These are phyloP conservation scores for Ceratocystis papillata DNA, from an alignment of 2,329 filamentous ascomycete genomes.

Conservation along the genomic window DNA sequence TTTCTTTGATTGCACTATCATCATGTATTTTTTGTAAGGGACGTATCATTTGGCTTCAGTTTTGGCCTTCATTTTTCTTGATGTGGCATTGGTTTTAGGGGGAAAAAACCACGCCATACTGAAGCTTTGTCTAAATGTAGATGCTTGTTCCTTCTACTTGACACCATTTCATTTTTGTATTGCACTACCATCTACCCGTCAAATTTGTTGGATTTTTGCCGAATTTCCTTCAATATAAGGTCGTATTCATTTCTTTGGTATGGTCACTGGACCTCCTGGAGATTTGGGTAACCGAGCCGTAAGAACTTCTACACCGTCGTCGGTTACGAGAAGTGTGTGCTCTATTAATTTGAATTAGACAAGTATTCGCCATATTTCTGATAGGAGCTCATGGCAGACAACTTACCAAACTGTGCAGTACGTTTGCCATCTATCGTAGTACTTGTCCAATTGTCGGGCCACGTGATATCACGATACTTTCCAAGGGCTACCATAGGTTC, in stretches of 20 bases:
- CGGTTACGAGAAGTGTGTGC: conserved; percentile 73
- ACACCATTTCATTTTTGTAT: neutral
- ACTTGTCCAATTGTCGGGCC: conserved; percentile 98
- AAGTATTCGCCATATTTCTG: neutral
- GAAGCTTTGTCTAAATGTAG: neutral
- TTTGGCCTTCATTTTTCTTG: no score
- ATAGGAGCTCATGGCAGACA: neutral
- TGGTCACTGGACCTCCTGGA: conserved; percentile 60
- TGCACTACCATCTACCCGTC: no score
- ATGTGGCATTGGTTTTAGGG: no score
- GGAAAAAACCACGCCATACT: no score
- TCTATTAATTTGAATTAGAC: conserved; percentile 37
- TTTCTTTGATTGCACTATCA: no score
- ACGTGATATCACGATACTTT: conserved; percentile 83
- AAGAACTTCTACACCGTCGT: conserved; percentile 69
- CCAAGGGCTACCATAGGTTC: conserved; percentile 97
- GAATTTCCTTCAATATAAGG: neutral
- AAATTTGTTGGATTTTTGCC: neutral
- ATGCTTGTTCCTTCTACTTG: neutral
- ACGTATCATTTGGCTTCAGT: no score
- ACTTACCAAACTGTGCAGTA: conserved; percentile 83
- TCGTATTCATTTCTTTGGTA: conserved; percentile 34
- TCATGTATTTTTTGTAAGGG: no score
- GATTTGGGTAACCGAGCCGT: conserved; percentile 63
- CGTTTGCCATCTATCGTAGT: conserved; percentile 79